Percentiles rank a stretch among this genome's conserved stretches.
These are phyloP conservation scores for Rosa lucieae DNA, from an alignment of 306 rosid genomes.

Conservation along the genomic window DNA sequence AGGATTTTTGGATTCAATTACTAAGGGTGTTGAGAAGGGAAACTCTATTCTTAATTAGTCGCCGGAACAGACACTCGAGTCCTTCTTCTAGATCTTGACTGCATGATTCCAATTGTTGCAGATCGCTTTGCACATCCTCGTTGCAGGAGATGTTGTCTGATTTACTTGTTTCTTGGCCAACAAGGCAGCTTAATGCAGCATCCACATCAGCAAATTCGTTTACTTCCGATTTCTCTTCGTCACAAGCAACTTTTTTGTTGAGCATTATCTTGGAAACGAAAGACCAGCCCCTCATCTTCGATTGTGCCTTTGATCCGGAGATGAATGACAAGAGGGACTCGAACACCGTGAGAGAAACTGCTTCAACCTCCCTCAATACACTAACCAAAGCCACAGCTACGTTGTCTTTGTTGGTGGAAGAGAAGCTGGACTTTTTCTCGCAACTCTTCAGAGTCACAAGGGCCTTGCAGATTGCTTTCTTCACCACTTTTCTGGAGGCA, in stretches of 20 bases:
- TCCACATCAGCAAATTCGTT: slow-evolving; percentile 49
- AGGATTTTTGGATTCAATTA: slow-evolving; percentile 20
- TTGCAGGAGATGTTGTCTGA: slow-evolving; percentile 4
- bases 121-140: slow-evolving; percentile 24
- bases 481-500: slow-evolving; percentile 49
- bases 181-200: slow-evolving; percentile 16
- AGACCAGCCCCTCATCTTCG: slow-evolving; percentile 37
- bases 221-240: slow-evolving; percentile 19
- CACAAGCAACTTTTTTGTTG: slow-evolving; percentile 31
- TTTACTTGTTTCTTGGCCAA: slow-evolving; percentile 29
- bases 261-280: slow-evolving; percentile 41
- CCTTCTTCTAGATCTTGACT: slow-evolving; percentile 45
- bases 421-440: slow-evolving; percentile 16
- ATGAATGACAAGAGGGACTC: slow-evolving; percentile 45
- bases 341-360: slow-evolving; percentile 28
- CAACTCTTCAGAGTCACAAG: slow-evolving; percentile 25
- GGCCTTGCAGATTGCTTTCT: slow-evolving; percentile 44
- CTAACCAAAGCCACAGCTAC: slow-evolving; percentile 27
- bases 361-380: slow-evolving; percentile 39
- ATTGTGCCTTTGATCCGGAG: slow-evolving; percentile 29
- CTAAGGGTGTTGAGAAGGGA: slow-evolving; percentile 50
- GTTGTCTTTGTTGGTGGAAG: slow-evolving; percentile 20
- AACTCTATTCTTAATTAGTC: slow-evolving; percentile 45
- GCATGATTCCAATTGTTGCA: slow-evolving; percentile 41
- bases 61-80: slow-evolving; percentile 39